Percentiles rank a stretch among this genome's conserved stretches.
phyloP scores from a whole-genome alignment of 1,284 basidiomycete genomes.

The Papiliotrema flavescens region DNA sequence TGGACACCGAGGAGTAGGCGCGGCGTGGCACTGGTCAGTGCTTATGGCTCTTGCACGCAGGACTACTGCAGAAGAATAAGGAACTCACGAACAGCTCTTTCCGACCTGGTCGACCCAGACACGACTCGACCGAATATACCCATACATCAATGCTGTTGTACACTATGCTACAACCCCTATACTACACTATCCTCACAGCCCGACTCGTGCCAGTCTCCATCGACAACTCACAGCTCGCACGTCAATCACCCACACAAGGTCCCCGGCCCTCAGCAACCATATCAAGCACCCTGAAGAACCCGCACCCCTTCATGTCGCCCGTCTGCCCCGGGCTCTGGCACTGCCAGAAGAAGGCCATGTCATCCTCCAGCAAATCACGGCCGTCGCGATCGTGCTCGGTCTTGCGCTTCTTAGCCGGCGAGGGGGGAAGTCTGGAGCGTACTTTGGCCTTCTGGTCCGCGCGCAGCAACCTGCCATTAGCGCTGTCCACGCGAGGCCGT shows the following conservation, averaged over 20 bases:
- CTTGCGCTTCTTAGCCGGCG: slow-evolving; percentile 4
- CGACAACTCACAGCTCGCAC: neutral
- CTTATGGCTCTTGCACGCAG: neutral
- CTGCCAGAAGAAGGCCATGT: slow-evolving; percentile 74
- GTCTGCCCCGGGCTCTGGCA: slow-evolving; percentile 76
- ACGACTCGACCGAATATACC: neutral
- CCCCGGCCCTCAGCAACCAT: slow-evolving; percentile 65
- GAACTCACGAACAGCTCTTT: too few species aligned
- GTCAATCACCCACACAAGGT: slow-evolving; percentile 34
- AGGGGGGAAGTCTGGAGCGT: slow-evolving; percentile 13
- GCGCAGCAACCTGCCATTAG: slow-evolving; percentile 35
- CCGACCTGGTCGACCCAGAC: neutral
- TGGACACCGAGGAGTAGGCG: slow-evolving; percentile 9
- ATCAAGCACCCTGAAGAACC: slow-evolving; percentile 75
- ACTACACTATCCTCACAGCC: too few species aligned
- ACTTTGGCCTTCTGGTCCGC: slow-evolving; percentile 51
- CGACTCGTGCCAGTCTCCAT: neutral
- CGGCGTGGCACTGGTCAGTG: neutral
- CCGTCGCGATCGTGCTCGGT: too few species aligned
- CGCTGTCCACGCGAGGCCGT: neutral
- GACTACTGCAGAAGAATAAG: too few species aligned
- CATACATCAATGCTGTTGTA: neutral
- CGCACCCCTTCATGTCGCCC: slow-evolving; percentile 75
- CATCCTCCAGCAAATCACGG: slow-evolving; percentile 27
- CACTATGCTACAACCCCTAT: neutral